phyloP scores from a whole-genome alignment of 345 rosid genomes.

The Psidium friedrichsthalianum region DNA sequence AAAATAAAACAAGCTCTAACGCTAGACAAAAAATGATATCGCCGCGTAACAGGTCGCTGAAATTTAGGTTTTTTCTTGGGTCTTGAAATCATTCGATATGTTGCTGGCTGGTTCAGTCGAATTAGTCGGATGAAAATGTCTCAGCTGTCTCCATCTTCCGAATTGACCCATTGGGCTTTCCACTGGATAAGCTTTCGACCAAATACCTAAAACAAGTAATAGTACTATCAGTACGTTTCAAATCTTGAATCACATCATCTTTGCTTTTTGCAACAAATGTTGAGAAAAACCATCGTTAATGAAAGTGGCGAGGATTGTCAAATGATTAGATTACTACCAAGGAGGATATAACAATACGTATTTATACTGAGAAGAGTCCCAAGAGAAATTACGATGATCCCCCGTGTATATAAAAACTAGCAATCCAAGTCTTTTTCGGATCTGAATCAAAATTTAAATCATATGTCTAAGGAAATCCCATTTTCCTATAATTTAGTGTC shows the following conservation, averaged over 20 bases:
- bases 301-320: not conserved
- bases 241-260: not conserved
- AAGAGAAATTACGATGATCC: too few relatives aligned
- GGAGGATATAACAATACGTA: not conserved
- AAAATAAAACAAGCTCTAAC: not conserved
- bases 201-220: not conserved
- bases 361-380: not conserved
- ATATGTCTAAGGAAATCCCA: too few relatives aligned
- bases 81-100: not conserved
- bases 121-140: not conserved
- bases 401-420: too few relatives aligned
- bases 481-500: too few relatives aligned
- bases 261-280: not conserved
- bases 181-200: not conserved
- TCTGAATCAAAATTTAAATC: too few relatives aligned
- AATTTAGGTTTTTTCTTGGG: not conserved
- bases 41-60: not conserved
- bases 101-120: not conserved
- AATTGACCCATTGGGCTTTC: not conserved
- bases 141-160: not conserved
- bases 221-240: not conserved
- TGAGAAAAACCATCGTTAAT: not conserved
- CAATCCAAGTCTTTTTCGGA: too few relatives aligned
- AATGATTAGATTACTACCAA: not conserved
- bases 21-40: not conserved